phyloP scores from a whole-genome alignment of 495 filamentous ascomycete species.

The Penicillium taxi region DNA sequence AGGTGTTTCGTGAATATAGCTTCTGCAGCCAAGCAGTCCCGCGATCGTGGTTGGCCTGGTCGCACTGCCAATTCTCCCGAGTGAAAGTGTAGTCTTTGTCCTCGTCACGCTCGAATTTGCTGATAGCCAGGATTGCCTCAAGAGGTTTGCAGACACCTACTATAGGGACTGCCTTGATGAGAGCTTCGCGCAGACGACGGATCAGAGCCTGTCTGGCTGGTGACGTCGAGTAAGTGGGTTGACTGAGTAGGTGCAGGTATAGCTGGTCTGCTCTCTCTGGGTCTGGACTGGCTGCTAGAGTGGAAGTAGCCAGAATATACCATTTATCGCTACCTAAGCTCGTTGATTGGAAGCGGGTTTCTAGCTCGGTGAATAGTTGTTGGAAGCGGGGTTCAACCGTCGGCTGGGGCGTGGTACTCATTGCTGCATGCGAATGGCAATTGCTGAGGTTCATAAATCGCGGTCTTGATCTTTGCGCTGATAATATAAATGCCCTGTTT shows the following conservation, averaged over 20 bases:
- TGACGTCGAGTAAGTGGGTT: constrained; percentile 29
- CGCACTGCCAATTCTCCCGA: constrained; percentile 33
- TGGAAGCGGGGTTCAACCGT: constrained; percentile 24
- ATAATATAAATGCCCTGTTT: too few relatives aligned
- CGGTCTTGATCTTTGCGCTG: too few relatives aligned
- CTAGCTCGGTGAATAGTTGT: constrained; percentile 42
- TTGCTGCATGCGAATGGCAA: constrained; percentile 5
- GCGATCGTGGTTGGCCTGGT: constrained; percentile 38
- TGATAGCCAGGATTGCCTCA: constrained; percentile 41
- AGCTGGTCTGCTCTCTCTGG: constrained; percentile 41
- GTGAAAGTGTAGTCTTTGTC: constrained; percentile 47
- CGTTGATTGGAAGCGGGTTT: constrained; percentile 42
- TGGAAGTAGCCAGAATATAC: constrained; percentile 46
- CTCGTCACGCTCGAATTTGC: constrained; percentile 38
- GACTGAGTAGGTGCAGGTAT: constrained; percentile 42
- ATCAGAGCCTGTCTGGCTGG: constrained; percentile 37
- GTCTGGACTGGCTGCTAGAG: constrained; percentile 37
- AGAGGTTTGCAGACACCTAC: constrained; percentile 49
- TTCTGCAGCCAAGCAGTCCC: constrained; percentile 42
- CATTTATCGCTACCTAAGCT: constrained; percentile 46
- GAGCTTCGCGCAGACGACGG: constrained; percentile 44
- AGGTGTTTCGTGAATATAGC: constrained; percentile 30
- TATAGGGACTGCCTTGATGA: constrained; percentile 44
- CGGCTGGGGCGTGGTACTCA: constrained; percentile 12
- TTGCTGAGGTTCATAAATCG: too few relatives aligned